Evolutionary conservation across 331 rosid genomes (phyloP).

Genomic region (Quercus lobata): DNA sequence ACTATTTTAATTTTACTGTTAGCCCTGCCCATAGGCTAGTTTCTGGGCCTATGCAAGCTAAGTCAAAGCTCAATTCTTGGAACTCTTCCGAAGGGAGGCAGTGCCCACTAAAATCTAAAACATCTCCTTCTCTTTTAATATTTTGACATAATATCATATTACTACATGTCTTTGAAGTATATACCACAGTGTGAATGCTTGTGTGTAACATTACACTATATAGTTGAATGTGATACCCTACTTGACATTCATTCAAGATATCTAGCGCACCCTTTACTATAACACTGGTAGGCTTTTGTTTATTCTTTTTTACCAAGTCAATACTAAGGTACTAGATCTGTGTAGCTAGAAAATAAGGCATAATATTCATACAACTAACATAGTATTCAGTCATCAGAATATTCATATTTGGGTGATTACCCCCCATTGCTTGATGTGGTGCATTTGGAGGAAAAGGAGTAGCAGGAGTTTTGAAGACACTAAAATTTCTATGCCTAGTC

Average conservation of each 20-base stretch:
- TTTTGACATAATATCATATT: background rate
- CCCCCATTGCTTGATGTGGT: too few species aligned
- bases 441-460: too few species aligned
- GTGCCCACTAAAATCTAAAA: background rate
- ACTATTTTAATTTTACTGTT: too few species aligned
- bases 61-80: background rate
- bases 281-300: background rate
- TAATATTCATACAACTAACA: background rate
- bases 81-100: background rate
- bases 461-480: too few species aligned
- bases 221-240: too few species aligned
- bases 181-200: too few species aligned
- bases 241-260: too few species aligned
- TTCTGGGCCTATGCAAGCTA: background rate
- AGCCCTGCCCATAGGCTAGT: background rate
- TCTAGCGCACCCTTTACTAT: background rate
- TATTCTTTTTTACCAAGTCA: background rate
- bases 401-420: too few species aligned
- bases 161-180: too few species aligned
- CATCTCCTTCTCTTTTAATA: background rate
- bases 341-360: background rate
- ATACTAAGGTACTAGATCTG: background rate
- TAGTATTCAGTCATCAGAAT: too few species aligned
- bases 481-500: too few species aligned
- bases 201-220: too few species aligned